Percentiles rank a stretch among this genome's conserved stretches.
Conservation (phyloP, 2,329 filamentous ascomycete species). For the Pseudofabraea citricarpa region DNA sequence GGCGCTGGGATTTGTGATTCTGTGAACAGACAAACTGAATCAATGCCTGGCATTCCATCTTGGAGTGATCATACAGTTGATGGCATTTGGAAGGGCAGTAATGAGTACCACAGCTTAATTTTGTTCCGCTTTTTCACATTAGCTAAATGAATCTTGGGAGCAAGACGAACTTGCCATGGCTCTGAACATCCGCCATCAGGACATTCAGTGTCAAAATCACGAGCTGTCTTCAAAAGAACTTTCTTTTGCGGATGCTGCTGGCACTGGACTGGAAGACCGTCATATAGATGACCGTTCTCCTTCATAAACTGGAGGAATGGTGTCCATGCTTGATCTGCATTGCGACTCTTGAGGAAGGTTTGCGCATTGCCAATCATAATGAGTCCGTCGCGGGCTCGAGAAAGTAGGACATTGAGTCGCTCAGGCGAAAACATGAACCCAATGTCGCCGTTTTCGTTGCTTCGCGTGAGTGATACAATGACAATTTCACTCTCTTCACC, state of each 20-base stretch:
- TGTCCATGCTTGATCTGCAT: constrained; percentile 51
- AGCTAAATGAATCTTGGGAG: constrained; percentile 1
- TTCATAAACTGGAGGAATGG: constrained; percentile 52
- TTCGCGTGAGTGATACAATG: constrained; percentile 58
- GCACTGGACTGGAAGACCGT: constrained; percentile 55
- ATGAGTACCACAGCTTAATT: constrained; percentile 52
- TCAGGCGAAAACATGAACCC: constrained; percentile 63
- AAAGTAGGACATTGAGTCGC: constrained; percentile 63
- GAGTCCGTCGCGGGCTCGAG: constrained; percentile 56
- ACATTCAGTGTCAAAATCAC: constrained; percentile 55
- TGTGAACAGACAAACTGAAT: constrained; percentile 3
- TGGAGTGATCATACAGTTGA: constrained; percentile 45
- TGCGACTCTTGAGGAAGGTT: constrained; percentile 56
- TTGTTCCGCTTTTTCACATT: constrained; percentile 34
- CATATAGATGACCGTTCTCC: constrained; percentile 42
- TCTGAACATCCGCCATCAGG: constrained; percentile 65
- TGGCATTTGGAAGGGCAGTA: constrained; percentile 56
- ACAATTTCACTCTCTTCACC: constrained; percentile 70
- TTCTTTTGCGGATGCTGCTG: constrained; percentile 49
- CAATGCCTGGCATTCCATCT: constrained; percentile 35
- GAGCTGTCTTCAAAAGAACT: constrained; percentile 39
- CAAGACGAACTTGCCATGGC: constrained; percentile 45
- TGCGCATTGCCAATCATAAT: constrained; percentile 63
- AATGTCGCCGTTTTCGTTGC: constrained; percentile 57
- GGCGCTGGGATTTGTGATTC: constrained; percentile 1